Percentiles rank a stretch among this genome's conserved stretches.
These are phyloP conservation scores for Bromus sterilis DNA, from an alignment of 176 grass and related monocot species.

Conservation along the genomic window DNA sequence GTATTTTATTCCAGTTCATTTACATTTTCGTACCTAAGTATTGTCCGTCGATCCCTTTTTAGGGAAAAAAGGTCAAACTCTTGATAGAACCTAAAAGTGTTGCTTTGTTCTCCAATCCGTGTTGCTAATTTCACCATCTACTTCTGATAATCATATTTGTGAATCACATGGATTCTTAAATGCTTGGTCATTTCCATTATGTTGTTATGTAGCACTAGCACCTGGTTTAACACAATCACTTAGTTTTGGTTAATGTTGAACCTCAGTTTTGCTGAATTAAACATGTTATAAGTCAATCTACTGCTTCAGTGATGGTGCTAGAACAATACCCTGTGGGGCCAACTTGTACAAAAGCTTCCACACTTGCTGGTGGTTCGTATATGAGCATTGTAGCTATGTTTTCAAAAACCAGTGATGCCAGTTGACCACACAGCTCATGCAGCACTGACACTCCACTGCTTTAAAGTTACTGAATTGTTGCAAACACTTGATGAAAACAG, in stretches of 20 bases:
- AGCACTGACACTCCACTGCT: neutral
- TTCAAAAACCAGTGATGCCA: neutral
- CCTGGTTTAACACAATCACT: neutral
- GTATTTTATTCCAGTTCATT: neutral
- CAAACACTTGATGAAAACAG: neutral
- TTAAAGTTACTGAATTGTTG: neutral
- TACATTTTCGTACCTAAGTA: neutral
- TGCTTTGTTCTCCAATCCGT: neutral
- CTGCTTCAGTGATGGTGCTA: neutral
- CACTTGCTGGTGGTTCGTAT: neutral
- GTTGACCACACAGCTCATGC: neutral
- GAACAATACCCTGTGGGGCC: neutral
- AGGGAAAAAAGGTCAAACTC: neutral
- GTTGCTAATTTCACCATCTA: neutral
- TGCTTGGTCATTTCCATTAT: neutral
- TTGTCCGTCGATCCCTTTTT: neutral
- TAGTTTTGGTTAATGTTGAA: neutral
- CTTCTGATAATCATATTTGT: neutral
- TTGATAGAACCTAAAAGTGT: neutral
- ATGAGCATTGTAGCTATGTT: neutral
- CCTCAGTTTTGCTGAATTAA: neutral
- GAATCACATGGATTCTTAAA: neutral
- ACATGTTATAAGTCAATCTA: neutral
- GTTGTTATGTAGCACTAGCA: neutral
- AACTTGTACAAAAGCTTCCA: neutral